A percentile compares a stretch with the other conserved stretches of the same genome.
Conservation (phyloP, 768 basidiomycete species). For the Lactifluus subvellereus region DNA sequence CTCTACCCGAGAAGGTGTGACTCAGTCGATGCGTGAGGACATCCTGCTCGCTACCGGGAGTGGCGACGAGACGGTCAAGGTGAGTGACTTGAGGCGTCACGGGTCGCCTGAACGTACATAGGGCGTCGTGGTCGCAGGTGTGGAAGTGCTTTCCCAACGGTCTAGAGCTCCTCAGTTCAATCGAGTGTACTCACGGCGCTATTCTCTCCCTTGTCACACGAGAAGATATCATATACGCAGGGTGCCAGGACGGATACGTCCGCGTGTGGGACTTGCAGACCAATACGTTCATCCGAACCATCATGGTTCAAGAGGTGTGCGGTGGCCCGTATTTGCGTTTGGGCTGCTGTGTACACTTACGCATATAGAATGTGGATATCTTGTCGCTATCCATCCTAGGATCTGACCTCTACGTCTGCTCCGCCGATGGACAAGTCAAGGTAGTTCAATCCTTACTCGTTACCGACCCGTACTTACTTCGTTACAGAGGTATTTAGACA, state of each 20-base stretch:
- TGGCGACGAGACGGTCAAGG: conserved; percentile 89
- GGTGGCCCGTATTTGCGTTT: background rate
- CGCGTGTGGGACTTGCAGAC: conserved; percentile 90
- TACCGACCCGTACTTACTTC: background rate
- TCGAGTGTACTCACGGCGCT: conserved; percentile 69
- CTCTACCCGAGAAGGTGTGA: conserved; percentile 35
- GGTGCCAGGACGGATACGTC: conserved; percentile 91
- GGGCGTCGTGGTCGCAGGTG: conserved; percentile 38
- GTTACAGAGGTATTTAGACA: conserved; percentile 68
- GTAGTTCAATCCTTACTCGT: conserved; percentile 33
- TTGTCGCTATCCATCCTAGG: conserved; percentile 71
- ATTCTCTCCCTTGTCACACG: conserved; percentile 71
- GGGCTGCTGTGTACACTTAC: background rate
- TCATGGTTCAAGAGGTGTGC: conserved; percentile 75
- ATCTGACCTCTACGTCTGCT: conserved; percentile 44
- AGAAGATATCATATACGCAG: conserved; percentile 83
- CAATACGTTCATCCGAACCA: conserved; percentile 75
- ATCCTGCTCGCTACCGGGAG: conserved; percentile 73
- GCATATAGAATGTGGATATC: conserved; percentile 64
- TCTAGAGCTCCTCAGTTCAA: conserved; percentile 54
- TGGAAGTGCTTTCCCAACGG: conserved; percentile 52
- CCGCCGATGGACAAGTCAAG: conserved; percentile 59
- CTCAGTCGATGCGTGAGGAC: conserved; percentile 28
- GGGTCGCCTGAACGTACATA: background rate
- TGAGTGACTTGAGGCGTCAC: conserved; percentile 27